Conservation (phyloP, 352 stramenopile genomes). For the Phytophthora vignae region DNA sequence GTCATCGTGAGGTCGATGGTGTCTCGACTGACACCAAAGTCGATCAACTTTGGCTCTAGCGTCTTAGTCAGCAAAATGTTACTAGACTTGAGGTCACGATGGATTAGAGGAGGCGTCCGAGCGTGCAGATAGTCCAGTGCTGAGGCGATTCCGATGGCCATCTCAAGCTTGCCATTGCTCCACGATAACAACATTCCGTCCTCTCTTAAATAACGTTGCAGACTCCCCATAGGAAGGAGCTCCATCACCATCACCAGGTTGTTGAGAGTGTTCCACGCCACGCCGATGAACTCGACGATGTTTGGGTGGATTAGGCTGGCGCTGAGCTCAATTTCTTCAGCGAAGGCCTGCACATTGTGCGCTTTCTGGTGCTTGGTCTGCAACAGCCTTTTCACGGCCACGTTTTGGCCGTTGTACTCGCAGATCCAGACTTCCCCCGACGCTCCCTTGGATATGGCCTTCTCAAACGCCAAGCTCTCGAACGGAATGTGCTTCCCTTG, state of each 20-base stretch:
- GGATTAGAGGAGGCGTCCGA: conserved; percentile 37
- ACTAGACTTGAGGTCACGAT: conserved; percentile 41
- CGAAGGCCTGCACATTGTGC: conserved; percentile 42
- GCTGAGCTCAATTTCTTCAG: conserved; percentile 65
- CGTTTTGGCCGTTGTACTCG: conserved; percentile 43
- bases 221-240: conserved; percentile 29
- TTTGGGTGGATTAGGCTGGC: conserved; percentile 57
- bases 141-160: conserved; percentile 52
- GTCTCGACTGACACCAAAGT: conserved; percentile 78
- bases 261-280: conserved; percentile 56
- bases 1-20: conserved; percentile 46
- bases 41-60: conserved; percentile 75
- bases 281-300: conserved; percentile 55
- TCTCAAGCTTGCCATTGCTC: conserved; percentile 45
- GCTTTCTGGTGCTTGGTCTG: conserved; percentile 39
- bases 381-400: conserved; percentile 56
- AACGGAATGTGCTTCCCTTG: conserved; percentile 32
- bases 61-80: conserved; percentile 80
- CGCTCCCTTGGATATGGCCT: conserved; percentile 36
- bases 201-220: conserved; percentile 31
- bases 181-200: conserved; percentile 38
- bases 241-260: conserved; percentile 49
- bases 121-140: conserved; percentile 50
- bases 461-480: conserved; percentile 22
- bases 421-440: conserved; percentile 60